Evolutionary conservation across 129 eudicot species (phyloP), one percentile per base, ranked within the genome.

Genomic region (sunflower (Helianthus annuus)): DNA sequence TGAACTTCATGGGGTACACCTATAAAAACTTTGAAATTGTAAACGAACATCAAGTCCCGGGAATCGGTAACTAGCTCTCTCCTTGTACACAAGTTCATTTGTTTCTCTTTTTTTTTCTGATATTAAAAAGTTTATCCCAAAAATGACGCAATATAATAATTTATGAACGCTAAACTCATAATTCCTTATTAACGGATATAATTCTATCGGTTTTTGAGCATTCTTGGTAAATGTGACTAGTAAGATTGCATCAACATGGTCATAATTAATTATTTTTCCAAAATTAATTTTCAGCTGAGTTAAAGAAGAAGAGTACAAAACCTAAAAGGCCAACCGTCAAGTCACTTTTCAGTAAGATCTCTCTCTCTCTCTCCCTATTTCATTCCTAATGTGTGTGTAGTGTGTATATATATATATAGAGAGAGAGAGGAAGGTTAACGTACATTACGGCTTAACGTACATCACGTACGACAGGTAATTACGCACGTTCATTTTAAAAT

Each of bases 1-100:
- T 92, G 79, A 92, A 92, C 85, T 92, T 92, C 58, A 90, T 92
- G 85, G 97, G 97, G 6, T 92, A 92, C 79, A 92, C 97, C 32
- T 92, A 92, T 58, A 92, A 92, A 81, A 92, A 92, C 83, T 89
- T 89, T 66, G 36, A 32, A 32, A 32, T 32, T 32, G 36, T 32
- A 32, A 32, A 32, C 36, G 36, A 32, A 32, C 36, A 32, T 32
- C 36, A 32, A 32, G 36, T 32, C 4, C 36, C 36, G 4, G 36
- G 36, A 32, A 32, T 89, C 2, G 86, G 98, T 92, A 86, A 36
- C n/a, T 60, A 49, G 14, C 70, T 76, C 68, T 55, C 79, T 75
- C 69, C 78, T 56, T 51, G 59, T 11, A 8, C 36, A 14, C 32
- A 51, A 2, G 6, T 78, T 36, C 5, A 44, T 51, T 55, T 66